A percentile compares a stretch with the other conserved stretches of the same genome.
Evolutionary conservation across 371 early-diverging fungal species (phyloP).

Genomic region (Haplosporangium sp.): DNA sequence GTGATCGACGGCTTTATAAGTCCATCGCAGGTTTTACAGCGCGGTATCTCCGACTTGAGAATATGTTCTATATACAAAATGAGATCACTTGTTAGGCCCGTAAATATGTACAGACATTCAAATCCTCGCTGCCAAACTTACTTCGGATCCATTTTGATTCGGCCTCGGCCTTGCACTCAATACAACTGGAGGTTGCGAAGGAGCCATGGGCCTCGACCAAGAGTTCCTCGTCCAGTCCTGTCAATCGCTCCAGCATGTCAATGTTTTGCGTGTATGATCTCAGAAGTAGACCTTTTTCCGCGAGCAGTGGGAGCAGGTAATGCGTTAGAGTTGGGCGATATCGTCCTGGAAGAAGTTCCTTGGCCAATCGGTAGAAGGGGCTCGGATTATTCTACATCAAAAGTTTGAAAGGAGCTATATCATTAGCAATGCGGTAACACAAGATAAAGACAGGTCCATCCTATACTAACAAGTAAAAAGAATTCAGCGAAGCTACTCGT

Average conservation of each 20-base stretch:
- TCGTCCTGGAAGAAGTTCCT: slow-evolving; percentile 91
- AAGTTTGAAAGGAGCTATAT: too few species aligned
- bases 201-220: slow-evolving; percentile 96
- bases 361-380: slow-evolving; percentile 91
- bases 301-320: slow-evolving; percentile 84
- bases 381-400: slow-evolving; percentile 82
- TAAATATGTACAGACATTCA: background rate
- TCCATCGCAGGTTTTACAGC: slow-evolving; percentile 73
- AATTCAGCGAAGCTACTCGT: too few species aligned
- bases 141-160: slow-evolving; percentile 58
- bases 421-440: too few species aligned
- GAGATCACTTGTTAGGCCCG: background rate
- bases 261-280: slow-evolving; percentile 96
- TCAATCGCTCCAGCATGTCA: slow-evolving; percentile 91
- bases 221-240: slow-evolving; percentile 76
- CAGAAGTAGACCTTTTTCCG: slow-evolving; percentile 76
- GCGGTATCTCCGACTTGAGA: slow-evolving; percentile 73
- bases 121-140: too few species aligned
- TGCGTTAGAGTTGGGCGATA: slow-evolving; percentile 88
- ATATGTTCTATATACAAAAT: slow-evolving; percentile 47
- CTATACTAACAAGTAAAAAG: too few species aligned
- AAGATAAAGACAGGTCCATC: too few species aligned
- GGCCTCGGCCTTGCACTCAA: slow-evolving; percentile 59
- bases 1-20: slow-evolving; percentile 94
- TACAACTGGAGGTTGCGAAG: slow-evolving; percentile 86